phyloP scores from a whole-genome alignment of 257 asterid species.

The Scutellaria minor region DNA sequence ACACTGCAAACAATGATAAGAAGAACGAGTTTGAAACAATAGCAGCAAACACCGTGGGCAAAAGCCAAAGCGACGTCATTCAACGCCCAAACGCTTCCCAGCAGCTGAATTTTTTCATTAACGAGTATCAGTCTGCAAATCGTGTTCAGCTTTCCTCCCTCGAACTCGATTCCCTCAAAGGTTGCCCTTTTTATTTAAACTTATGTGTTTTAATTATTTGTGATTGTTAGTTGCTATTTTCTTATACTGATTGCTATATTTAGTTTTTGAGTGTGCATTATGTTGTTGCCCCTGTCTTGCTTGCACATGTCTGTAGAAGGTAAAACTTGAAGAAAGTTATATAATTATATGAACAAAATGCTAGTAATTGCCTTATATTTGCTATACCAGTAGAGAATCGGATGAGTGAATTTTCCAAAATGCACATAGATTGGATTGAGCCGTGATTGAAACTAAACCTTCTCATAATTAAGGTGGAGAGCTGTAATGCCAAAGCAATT shows the following conservation, averaged over 20 bases:
- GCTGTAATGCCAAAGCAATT: neutral
- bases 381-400: neutral
- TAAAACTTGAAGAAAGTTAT: neutral
- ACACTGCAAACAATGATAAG: slow-evolving; percentile 29
- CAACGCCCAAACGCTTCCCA: slow-evolving; percentile 57
- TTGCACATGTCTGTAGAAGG: neutral
- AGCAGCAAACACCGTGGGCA: slow-evolving; percentile 17
- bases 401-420: neutral
- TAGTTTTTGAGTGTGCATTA: neutral
- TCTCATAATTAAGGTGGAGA: neutral
- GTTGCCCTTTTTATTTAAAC: slow-evolving; percentile 35
- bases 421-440: neutral
- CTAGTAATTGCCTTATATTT: neutral
- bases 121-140: slow-evolving; percentile 70
- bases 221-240: neutral
- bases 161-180: slow-evolving; percentile 79
- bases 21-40: slow-evolving; percentile 20
- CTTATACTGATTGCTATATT: neutral
- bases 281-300: neutral
- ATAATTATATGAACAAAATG: slow-evolving; percentile 1
- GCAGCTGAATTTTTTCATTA: slow-evolving; percentile 66
- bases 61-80: slow-evolving; percentile 34
- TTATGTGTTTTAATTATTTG: neutral
- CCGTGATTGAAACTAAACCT: neutral
- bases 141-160: slow-evolving; percentile 71